phyloP scores from a whole-genome alignment of 202 grass and related monocot genomes.

The Schoenoplectus triqueter region DNA sequence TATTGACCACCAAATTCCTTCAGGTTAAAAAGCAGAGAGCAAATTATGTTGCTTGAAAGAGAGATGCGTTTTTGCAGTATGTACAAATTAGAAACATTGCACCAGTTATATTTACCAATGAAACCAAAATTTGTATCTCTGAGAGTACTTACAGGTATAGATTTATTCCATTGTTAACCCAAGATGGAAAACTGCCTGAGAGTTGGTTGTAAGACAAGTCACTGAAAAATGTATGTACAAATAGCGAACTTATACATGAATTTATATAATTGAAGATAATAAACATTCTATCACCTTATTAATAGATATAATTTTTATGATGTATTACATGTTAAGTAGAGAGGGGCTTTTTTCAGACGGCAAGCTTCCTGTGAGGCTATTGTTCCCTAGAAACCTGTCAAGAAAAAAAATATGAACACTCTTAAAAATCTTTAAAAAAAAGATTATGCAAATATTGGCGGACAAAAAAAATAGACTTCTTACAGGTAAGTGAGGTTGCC shows the following conservation, averaged over 20 bases:
- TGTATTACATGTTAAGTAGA: constrained; percentile 55
- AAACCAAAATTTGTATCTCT: neutral
- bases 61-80: no score
- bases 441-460: constrained; percentile 6
- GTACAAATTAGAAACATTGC: neutral
- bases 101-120: neutral
- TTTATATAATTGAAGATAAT: neutral
- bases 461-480: constrained; percentile 41
- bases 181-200: constrained; percentile 79
- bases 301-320: neutral
- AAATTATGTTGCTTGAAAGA: no score
- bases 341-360: constrained; percentile 53
- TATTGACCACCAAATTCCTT: constrained; percentile 90
- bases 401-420: constrained; percentile 13
- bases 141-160: constrained; percentile 61
- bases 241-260: neutral
- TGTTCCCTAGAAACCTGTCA: constrained; percentile 79
- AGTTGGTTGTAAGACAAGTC: constrained; percentile 94
- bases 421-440: neutral
- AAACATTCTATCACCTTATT: neutral
- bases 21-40: neutral
- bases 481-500: constrained; percentile 60
- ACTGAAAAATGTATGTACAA: constrained; percentile 41
- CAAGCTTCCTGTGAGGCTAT: constrained; percentile 77
- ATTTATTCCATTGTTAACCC: constrained; percentile 42